phyloP scores from a whole-genome alignment of 805 yeast genomes.

The Yamadazyma takamatsuzukensis region DNA sequence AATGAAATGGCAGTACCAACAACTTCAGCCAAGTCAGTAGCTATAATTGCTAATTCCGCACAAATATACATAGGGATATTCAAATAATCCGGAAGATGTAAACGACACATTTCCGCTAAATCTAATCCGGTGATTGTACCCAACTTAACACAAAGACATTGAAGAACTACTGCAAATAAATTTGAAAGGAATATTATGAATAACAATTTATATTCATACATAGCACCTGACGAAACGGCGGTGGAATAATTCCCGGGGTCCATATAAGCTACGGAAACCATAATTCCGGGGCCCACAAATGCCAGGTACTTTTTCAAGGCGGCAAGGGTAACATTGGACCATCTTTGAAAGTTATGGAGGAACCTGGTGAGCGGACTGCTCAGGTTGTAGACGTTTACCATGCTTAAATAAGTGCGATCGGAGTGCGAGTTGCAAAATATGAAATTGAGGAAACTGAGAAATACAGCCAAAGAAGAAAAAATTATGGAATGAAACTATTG shows the following conservation, averaged over 20 bases:
- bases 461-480: no score
- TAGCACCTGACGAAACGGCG: slow-evolving; percentile 91
- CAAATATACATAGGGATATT: slow-evolving; percentile 64
- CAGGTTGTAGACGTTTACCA: no score
- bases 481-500: no score
- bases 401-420: no score
- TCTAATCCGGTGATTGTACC: slow-evolving; percentile 95
- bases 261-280: slow-evolving; percentile 95
- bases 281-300: slow-evolving; percentile 91
- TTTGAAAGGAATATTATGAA: slow-evolving; percentile 79
- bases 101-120: slow-evolving; percentile 81
- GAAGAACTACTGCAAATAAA: slow-evolving; percentile 82
- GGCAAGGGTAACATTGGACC: no score
- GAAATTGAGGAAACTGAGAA: no score
- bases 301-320: slow-evolving; percentile 47
- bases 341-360: no score
- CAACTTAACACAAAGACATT: slow-evolving; percentile 76
- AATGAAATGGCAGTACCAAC: slow-evolving; percentile 96
- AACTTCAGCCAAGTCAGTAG: slow-evolving; percentile 95
- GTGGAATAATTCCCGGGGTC: slow-evolving; percentile 98
- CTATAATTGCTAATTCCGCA: slow-evolving; percentile 89
- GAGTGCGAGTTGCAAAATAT: no score
- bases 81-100: slow-evolving; percentile 60
- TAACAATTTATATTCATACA: slow-evolving; percentile 71
- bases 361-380: no score